Conservation (phyloP, 2,329 filamentous ascomycete genomes). For the Trichoderma asperellum region DNA sequence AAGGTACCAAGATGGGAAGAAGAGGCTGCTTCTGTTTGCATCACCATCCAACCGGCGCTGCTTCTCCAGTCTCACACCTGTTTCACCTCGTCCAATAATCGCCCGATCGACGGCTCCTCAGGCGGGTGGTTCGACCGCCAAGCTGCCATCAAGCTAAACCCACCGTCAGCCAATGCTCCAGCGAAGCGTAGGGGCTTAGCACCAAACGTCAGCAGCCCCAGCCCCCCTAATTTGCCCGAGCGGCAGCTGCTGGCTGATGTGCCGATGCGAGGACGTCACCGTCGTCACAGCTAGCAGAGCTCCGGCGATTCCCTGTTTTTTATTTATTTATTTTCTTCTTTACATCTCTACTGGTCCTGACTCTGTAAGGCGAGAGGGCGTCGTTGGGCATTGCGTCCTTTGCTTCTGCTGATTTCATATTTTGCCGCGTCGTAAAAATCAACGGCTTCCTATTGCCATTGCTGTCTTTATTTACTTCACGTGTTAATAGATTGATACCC, state of each 20-base stretch:
- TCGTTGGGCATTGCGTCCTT: not conserved
- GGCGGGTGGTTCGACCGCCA: conserved; percentile 10
- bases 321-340: not conserved
- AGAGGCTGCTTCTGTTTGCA: not conserved
- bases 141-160: conserved; percentile 10
- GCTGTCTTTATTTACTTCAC: not conserved
- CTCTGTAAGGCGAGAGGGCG: not conserved
- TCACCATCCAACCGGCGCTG: not conserved
- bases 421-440: not conserved
- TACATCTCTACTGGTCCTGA: not conserved
- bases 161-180: not conserved
- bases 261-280: conserved; percentile 21
- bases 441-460: not conserved
- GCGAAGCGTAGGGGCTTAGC: conserved; percentile 19
- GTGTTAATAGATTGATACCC: conserved; percentile 8
- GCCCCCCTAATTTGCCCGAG: conserved; percentile 25
- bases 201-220: conserved; percentile 25
- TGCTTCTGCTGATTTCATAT: not conserved
- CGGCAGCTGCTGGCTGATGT: not conserved
- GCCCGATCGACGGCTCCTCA: not conserved
- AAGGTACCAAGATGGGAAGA: no score
- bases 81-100: not conserved
- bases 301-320: not conserved
- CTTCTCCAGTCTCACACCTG: not conserved
- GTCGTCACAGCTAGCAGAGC: conserved; percentile 12